A percentile compares a stretch with the other conserved stretches of the same genome.
Evolutionary conservation across 2,329 filamentous ascomycete genomes (phyloP).

Genomic region (Zarea fungicola): DNA sequence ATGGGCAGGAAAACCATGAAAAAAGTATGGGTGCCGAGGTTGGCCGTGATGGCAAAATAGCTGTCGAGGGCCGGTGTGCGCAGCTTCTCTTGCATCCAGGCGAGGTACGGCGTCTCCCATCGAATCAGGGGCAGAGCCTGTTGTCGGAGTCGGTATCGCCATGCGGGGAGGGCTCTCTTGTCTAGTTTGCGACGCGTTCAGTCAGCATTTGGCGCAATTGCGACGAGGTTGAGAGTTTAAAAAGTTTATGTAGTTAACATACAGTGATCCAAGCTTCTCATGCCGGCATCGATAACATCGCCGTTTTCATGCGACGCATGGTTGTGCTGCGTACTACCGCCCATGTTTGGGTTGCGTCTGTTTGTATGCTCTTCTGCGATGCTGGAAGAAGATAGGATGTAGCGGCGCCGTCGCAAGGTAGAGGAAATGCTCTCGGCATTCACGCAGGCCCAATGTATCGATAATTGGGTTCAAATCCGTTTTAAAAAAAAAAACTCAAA

Average conservation of each 20-base stretch:
- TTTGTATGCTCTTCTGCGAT: no score
- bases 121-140: conserved; percentile 78
- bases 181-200: conserved; percentile 48
- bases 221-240: no score
- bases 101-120: conserved; percentile 93
- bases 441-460: no score
- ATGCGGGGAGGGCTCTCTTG: conserved; percentile 73
- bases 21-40: conserved; percentile 95
- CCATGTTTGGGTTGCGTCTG: conserved; percentile 30
- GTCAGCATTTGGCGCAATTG: neutral
- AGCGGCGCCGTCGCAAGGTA: neutral
- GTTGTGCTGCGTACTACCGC: conserved; percentile 27
- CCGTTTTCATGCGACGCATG: conserved; percentile 26
- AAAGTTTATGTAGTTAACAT: conserved; percentile 22
- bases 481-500: no score
- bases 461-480: no score
- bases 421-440: no score
- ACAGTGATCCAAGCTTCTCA: conserved; percentile 78
- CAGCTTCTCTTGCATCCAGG: conserved; percentile 73
- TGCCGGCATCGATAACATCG: conserved; percentile 59
- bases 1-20: conserved; percentile 96
- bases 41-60: conserved; percentile 95
- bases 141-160: conserved; percentile 84
- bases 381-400: neutral
- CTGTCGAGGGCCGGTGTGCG: conserved; percentile 83